Evolutionary conservation across 2,329 filamentous ascomycete species (phyloP), one percentile per base, ranked within the genome.

Genomic region (Pyrenochaeta sp.): DNA sequence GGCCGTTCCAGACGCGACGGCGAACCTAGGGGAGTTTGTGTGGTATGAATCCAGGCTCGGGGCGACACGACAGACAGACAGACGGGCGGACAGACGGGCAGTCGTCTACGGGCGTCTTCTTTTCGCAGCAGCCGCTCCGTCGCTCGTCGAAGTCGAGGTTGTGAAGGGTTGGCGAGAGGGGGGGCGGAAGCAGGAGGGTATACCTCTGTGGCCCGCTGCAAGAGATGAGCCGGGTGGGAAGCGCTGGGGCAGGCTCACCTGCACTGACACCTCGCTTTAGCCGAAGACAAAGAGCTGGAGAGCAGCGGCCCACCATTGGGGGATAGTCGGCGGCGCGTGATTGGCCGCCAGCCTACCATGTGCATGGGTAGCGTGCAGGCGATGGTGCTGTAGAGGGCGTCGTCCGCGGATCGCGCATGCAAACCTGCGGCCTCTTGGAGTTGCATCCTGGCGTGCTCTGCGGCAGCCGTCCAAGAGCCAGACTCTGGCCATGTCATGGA

Each of bases 201-300:
- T 27, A 27, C 4, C 9, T 9, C 23, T n/a, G n/a, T n/a, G n/a
- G n/a, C n/a, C 23, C 4, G 23, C 4, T 27, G 23, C 23, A 27
- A 35, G 32, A 35, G 32, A 4, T 35, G 32, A 35, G 15, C 15
- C 12, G 12, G 12, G 23, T 35, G 32, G 32, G 5, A 11, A 11
- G 32, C 32, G 15, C 32, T 35, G 32, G 32, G 12, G n/a, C n/a
- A n/a, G n/a, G 15, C 32, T 35, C 12, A 17, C 12, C 32, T 35
- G 32, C 32, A 35, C 32, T 35, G 32, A 35, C 32, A 35, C 32
- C 32, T 35, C 32, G 12, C 32, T 35, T 61, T 61, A 61, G 51
- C 58, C 58, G 56, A 54, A 41, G 45, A 57, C 54, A 54, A 54
- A 27, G 23, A 27, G 23, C 23, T 27, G 23, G 23, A 27, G 23